phyloP scores from a whole-genome alignment of 2,329 filamentous ascomycete genomes.

The Colletotrichum simmondsii region DNA sequence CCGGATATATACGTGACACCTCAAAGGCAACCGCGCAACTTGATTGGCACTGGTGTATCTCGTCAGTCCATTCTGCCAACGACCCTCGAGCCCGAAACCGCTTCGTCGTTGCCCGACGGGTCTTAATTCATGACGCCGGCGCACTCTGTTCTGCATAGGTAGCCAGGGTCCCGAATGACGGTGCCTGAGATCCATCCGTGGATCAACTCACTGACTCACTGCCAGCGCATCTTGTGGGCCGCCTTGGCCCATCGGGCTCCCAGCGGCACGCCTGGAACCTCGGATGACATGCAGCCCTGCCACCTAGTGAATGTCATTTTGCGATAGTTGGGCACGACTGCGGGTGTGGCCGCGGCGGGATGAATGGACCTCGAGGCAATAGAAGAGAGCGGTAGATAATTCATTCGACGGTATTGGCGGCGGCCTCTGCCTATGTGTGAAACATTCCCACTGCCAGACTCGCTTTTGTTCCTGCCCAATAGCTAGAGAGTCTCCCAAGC shows the following conservation, averaged over 20 bases:
- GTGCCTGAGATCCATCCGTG: slow-evolving; percentile 30
- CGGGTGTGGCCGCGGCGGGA: slow-evolving; percentile 19
- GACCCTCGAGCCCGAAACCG: slow-evolving; percentile 2
- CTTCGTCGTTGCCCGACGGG: slow-evolving; percentile 13
- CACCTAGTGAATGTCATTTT: not conserved
- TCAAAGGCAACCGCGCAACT: slow-evolving; percentile 8
- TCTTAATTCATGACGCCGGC: not conserved
- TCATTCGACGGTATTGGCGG: slow-evolving; percentile 18
- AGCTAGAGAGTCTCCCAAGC: not conserved
- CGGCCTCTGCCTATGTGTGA: slow-evolving; percentile 1
- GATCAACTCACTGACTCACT: slow-evolving; percentile 30
- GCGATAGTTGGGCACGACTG: slow-evolving; percentile 16
- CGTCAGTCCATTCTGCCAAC: not conserved
- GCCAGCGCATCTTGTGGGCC: slow-evolving; percentile 32
- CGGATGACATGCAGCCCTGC: slow-evolving; percentile 27
- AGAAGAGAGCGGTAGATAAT: not conserved
- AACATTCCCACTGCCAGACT: slow-evolving; percentile 1
- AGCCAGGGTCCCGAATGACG: slow-evolving; percentile 14
- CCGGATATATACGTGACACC: slow-evolving; percentile 30
- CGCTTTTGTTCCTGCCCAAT: slow-evolving; percentile 5
- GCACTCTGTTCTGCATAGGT: slow-evolving; percentile 5
- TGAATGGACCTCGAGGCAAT: not conserved
- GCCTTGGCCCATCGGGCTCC: slow-evolving; percentile 14
- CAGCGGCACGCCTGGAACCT: slow-evolving; percentile 15
- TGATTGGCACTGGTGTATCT: slow-evolving; percentile 20